Percentiles rank a stretch among this genome's conserved stretches.
phyloP scores from a whole-genome alignment of 495 filamentous ascomycete genomes.

The Xylaria scruposa region DNA sequence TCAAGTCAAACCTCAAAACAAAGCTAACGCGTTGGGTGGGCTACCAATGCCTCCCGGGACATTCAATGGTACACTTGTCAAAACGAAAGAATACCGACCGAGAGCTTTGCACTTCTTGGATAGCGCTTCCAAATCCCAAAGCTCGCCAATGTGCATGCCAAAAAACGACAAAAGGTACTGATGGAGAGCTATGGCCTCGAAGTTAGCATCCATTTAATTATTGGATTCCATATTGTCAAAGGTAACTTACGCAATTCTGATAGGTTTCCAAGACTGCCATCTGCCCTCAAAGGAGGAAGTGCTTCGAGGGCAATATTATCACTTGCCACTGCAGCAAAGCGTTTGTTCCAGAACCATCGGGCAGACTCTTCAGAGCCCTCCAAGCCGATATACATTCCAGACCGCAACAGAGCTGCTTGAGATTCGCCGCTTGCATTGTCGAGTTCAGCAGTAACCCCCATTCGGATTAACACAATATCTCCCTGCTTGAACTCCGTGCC shows the following conservation, averaged over 20 bases:
- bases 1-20: background rate
- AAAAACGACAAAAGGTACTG: background rate
- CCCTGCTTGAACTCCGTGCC: conserved; percentile 3
- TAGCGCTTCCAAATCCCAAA: conserved; percentile 1
- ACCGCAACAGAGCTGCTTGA: background rate
- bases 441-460: background rate
- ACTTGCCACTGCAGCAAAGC: background rate
- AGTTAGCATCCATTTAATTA: background rate
- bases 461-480: conserved; percentile 1
- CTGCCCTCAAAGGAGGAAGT: background rate
- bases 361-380: background rate
- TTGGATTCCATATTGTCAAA: background rate
- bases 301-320: conserved; percentile 4
- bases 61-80: conserved; percentile 8
- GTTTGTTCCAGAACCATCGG: conserved; percentile 10
- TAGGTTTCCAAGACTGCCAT: background rate
- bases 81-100: conserved; percentile 1
- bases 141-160: conserved; percentile 8
- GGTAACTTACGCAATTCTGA: background rate
- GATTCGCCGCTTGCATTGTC: background rate
- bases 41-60: background rate
- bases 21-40: conserved; percentile 6
- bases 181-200: background rate
- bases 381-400: background rate
- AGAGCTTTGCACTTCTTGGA: conserved; percentile 6